Percentiles rank a stretch among this genome's conserved stretches.
These are phyloP conservation scores for Globisporangium lucens DNA, from an alignment of 352 stramenopile genomes.

Conservation along the genomic window DNA sequence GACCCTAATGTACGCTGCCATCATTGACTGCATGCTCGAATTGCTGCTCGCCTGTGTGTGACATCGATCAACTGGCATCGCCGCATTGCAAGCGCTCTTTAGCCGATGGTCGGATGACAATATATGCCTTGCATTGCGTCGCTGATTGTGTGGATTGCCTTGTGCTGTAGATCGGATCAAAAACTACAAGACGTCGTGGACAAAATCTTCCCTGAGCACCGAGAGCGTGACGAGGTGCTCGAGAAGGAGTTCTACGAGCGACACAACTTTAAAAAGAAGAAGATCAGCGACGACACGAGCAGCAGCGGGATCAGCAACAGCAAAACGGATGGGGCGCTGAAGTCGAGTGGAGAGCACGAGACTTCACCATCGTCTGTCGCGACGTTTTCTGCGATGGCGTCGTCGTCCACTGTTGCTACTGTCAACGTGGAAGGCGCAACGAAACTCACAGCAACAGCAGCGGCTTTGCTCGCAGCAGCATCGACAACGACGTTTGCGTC, in stretches of 20 bases:
- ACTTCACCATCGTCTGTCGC: conserved; percentile 3
- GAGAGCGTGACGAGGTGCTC: conserved; percentile 39
- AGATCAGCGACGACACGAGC: not conserved
- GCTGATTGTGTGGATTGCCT: not conserved
- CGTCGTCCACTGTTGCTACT: not conserved
- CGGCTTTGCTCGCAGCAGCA: not conserved
- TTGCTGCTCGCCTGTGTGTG: not conserved
- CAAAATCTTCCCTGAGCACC: conserved; percentile 67
- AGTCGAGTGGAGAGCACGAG: not conserved
- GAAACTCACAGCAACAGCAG: not conserved
- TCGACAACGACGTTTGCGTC: not conserved
- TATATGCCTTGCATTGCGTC: not conserved
- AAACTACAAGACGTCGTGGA: conserved; percentile 74
- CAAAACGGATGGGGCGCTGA: not conserved
- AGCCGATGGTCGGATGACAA: not conserved
- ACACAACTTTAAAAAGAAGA: conserved; percentile 44
- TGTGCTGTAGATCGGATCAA: conserved; percentile 52
- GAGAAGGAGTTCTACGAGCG: conserved; percentile 63
- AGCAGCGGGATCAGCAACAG: not conserved
- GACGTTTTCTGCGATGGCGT: not conserved
- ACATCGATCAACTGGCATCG: not conserved
- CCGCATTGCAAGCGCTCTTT: not conserved
- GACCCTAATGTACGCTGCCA: conserved; percentile 50
- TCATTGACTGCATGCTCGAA: not conserved
- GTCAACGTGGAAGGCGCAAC: not conserved